These are phyloP conservation scores for Leccinum rimulosum DNA, from an alignment of 768 basidiomycete species.

Conservation along the genomic window DNA sequence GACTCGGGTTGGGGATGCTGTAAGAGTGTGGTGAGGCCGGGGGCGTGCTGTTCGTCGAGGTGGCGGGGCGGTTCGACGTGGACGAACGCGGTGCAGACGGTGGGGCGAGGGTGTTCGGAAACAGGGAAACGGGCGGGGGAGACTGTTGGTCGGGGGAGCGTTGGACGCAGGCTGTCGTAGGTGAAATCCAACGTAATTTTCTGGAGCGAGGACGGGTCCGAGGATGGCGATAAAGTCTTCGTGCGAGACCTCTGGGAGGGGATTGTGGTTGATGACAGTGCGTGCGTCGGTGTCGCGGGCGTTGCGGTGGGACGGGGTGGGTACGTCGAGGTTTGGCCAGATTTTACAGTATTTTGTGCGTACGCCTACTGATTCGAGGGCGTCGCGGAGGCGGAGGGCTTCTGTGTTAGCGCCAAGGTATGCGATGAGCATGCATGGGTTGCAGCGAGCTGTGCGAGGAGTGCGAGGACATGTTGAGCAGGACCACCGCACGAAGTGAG, in stretches of 20 bases:
- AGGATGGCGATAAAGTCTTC: slow-evolving; percentile 81
- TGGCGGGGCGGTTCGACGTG: slow-evolving; percentile 32
- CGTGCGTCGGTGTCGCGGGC: slow-evolving; percentile 65
- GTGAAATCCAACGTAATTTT: slow-evolving; percentile 54
- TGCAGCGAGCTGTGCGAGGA: slow-evolving; percentile 63
- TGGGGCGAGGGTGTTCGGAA: slow-evolving; percentile 23
- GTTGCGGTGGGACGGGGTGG: slow-evolving; percentile 50
- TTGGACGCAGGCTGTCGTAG: slow-evolving; percentile 17
- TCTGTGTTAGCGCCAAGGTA: slow-evolving; percentile 73
- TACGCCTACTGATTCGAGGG: slow-evolving; percentile 66
- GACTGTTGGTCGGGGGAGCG: slow-evolving; percentile 20
- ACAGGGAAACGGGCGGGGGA: slow-evolving; percentile 30
- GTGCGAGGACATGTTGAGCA: slow-evolving; percentile 66
- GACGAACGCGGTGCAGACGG: slow-evolving; percentile 34
- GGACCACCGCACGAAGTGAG: slow-evolving; percentile 69
- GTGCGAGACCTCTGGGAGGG: slow-evolving; percentile 81
- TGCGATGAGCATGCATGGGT: slow-evolving; percentile 68
- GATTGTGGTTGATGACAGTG: slow-evolving; percentile 84
- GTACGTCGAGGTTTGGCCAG: slow-evolving; percentile 69
- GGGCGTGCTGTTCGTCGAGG: slow-evolving; percentile 23
- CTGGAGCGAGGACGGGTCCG: slow-evolving; percentile 79
- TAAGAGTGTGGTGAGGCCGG: slow-evolving; percentile 5
- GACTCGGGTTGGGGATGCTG: slow-evolving; percentile 36
- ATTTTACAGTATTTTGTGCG: slow-evolving; percentile 73
- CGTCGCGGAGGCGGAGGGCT: slow-evolving; percentile 57